Percentiles rank a stretch among this genome's conserved stretches.
phyloP scores from a whole-genome alignment of 73 alveolate genomes.

The Tetrahymena malaccensis region DNA sequence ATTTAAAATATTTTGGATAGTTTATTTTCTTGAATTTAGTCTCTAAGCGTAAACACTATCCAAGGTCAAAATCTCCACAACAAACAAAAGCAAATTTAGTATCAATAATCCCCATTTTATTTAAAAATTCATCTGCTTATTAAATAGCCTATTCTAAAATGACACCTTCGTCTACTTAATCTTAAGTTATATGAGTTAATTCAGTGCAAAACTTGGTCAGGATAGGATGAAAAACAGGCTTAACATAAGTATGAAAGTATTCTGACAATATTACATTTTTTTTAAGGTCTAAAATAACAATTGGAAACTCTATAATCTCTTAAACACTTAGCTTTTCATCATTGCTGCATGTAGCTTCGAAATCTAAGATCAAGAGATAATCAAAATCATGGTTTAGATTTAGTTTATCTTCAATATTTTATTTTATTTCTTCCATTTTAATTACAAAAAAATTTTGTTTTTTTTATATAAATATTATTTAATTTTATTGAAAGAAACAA shows the following conservation, averaged over 20 bases:
- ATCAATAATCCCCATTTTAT: constrained; percentile 20
- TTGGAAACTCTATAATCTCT: constrained; percentile 66
- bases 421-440: background rate
- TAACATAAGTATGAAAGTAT: constrained; percentile 44
- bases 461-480: background rate
- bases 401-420: background rate
- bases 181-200: constrained; percentile 51
- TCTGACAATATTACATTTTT: constrained; percentile 7
- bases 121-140: constrained; percentile 22
- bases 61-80: constrained; percentile 62
- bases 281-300: constrained; percentile 38
- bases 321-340: constrained; percentile 33
- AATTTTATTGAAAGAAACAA: no score
- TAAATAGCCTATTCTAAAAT: constrained; percentile 43
- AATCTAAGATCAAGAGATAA: constrained; percentile 43
- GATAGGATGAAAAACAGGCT: constrained; percentile 47
- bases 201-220: constrained; percentile 58
- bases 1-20: constrained; percentile 39
- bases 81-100: constrained; percentile 36
- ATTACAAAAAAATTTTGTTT: background rate
- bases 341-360: constrained; percentile 49
- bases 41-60: constrained; percentile 40
- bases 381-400: constrained; percentile 15
- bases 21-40: constrained; percentile 38
- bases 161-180: constrained; percentile 41